Conservation (phyloP, 1,284 basidiomycete genomes). For the Melampsora occidentalis region DNA sequence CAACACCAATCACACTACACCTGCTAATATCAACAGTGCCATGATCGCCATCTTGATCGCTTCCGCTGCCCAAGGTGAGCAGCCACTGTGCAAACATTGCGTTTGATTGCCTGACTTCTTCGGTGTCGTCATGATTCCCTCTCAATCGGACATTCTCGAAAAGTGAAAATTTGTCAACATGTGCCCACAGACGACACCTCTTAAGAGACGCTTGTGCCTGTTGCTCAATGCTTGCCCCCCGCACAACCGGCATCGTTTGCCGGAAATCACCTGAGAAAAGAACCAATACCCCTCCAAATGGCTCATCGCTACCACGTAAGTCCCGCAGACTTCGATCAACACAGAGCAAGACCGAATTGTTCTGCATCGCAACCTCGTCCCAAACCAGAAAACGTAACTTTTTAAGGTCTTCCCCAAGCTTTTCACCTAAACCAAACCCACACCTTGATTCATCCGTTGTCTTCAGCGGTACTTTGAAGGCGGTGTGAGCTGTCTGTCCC, state of each 20-base stretch:
- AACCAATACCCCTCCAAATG: conserved; percentile 12
- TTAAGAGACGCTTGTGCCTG: not conserved
- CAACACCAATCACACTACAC: not conserved
- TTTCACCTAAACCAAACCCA: not conserved
- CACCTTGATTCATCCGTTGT: not conserved
- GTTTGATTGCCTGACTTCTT: not conserved
- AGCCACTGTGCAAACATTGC: not conserved
- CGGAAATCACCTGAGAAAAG: conserved; percentile 21
- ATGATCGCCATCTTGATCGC: not conserved
- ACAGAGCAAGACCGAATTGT: too few relatives aligned
- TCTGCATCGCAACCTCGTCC: too few relatives aligned
- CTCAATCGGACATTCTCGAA: not conserved
- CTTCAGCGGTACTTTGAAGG: conserved; percentile 3
- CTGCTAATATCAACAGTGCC: not conserved
- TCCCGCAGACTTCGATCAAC: not conserved
- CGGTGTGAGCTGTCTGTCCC: not conserved
- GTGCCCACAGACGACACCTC: not conserved
- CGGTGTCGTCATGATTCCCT: not conserved
- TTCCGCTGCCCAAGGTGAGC: not conserved
- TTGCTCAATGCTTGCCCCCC: too few relatives aligned
- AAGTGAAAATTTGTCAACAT: not conserved
- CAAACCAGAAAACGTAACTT: too few relatives aligned
- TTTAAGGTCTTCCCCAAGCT: not conserved
- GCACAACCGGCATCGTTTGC: conserved; percentile 19
- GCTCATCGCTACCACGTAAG: not conserved